Base-by-base conservation (phyloP, 768 basidiomycete genomes). In the Jaapia argillacea region DNA sequence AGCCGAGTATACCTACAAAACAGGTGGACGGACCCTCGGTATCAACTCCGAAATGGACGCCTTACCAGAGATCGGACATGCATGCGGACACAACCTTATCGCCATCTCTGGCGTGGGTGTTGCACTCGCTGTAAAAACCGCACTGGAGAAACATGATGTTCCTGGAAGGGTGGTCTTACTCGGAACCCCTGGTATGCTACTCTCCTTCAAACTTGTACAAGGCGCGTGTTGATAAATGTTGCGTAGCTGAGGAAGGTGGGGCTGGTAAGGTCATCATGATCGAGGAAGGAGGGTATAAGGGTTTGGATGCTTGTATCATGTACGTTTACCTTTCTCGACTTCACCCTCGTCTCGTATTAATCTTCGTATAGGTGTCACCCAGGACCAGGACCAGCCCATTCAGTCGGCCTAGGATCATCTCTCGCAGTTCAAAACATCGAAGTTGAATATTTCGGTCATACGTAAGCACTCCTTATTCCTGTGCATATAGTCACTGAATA, bases 221-320 rank as follows among this genome's bases (percentile, higher is more conserved):
- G 28, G 16, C 28, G 16, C 28, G 28, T 16, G 28, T 33, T 33
- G 28, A n/a, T n/a, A n/a, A n/a, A 27, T 54, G 4, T 54, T 24
- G 12, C 23, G 49, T 46, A 85, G 88, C 80, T 22, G 88, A 91
- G 61, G 88, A 91, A 64, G 63, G 65, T 7, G 82, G 83, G 6
- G 83, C 77, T 10, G 89, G 89, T 12, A 92, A 92, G 63, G 68
- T 81, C 39, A 71, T 75, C 25, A 64, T 92, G 18, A 65, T 90
- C 10, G 74, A 89, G 47, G 69, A 72, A 12, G 88, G 87, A 27
- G 89, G 71, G 12, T 92, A 92, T 61, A 59, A 74, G n/a, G 82
- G 74, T 16, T 89, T 92, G 85, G 79, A 90, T 54, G 74, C 72
- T 14, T 87, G 87, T 54, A 55, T 90, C 51, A 88, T 88, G 87